Percentiles rank a stretch among this genome's conserved stretches.
These are phyloP conservation scores for Nemania abortiva DNA, from an alignment of 2,329 filamentous ascomycete species.

Conservation along the genomic window DNA sequence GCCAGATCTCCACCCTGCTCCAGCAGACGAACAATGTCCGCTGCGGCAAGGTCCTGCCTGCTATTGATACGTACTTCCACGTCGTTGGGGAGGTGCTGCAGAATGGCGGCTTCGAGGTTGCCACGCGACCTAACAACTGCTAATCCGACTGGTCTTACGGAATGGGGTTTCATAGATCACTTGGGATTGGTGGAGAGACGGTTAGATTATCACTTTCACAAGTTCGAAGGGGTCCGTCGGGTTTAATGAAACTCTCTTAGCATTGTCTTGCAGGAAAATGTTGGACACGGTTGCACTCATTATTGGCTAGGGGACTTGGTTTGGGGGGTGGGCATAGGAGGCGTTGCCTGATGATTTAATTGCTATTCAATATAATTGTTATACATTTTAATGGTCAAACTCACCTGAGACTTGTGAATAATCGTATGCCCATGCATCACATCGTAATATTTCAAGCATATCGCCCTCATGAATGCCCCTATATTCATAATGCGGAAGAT, in stretches of 20 bases:
- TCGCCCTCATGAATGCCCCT: too few species aligned
- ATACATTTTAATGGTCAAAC: neutral
- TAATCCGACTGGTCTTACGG: neutral
- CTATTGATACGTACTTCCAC: slow-evolving; percentile 37
- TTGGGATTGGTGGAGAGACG: neutral
- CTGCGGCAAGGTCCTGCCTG: slow-evolving; percentile 33
- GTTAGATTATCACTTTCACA: neutral
- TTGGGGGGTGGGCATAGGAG: neutral
- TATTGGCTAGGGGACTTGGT: neutral
- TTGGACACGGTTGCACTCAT: too few species aligned
- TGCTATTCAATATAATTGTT: neutral
- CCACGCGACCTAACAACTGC: slow-evolving; percentile 33
- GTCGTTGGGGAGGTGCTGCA: slow-evolving; percentile 27
- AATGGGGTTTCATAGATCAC: neutral
- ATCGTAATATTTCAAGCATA: too few species aligned
- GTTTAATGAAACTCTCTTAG: neutral
- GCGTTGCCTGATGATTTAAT: neutral
- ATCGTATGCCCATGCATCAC: too few species aligned
- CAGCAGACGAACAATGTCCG: slow-evolving; percentile 25
- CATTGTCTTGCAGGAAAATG: neutral
- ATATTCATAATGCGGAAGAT: too few species aligned
- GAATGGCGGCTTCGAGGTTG: slow-evolving; percentile 22
- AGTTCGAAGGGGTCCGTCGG: neutral
- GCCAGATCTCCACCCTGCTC: slow-evolving; percentile 19
- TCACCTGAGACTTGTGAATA: too few species aligned